phyloP scores from a whole-genome alignment of 345 rosid species.

The Angophora floribunda region DNA sequence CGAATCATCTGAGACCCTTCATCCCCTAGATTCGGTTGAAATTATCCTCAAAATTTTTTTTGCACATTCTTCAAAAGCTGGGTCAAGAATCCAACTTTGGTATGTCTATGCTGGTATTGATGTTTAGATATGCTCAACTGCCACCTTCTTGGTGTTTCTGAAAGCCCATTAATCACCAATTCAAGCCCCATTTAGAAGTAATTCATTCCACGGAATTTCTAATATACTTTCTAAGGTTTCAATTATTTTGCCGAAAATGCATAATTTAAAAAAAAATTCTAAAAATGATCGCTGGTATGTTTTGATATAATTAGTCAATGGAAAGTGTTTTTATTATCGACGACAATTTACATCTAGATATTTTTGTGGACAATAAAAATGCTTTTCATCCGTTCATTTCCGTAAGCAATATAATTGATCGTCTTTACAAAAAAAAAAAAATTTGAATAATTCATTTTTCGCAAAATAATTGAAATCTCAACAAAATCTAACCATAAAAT shows the following conservation, averaged over 20 bases:
- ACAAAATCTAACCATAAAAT: background rate
- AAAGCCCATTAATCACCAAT: background rate
- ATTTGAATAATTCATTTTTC: no score
- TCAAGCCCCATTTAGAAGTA: background rate
- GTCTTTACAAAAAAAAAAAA: no score
- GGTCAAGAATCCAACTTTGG: background rate
- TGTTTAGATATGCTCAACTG: background rate
- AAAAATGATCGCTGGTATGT: no score
- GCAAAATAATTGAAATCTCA: background rate
- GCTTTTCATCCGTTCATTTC: background rate
- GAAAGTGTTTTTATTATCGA: background rate
- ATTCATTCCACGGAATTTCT: background rate
- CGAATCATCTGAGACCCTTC: background rate
- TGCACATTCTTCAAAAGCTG: background rate
- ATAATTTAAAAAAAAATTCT: no score
- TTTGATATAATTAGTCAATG: no score
- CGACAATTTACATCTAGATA: no score
- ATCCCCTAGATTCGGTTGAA: background rate
- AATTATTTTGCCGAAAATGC: rapidly evolving
- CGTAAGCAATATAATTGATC: rapidly evolving
- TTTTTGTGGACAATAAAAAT: background rate
- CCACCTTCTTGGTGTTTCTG: background rate
- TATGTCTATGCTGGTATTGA: background rate
- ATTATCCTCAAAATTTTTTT: background rate
- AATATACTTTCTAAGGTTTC: background rate